Conservation (phyloP, 2,329 filamentous ascomycete genomes). For the Beauveria scarabaeidicola region DNA sequence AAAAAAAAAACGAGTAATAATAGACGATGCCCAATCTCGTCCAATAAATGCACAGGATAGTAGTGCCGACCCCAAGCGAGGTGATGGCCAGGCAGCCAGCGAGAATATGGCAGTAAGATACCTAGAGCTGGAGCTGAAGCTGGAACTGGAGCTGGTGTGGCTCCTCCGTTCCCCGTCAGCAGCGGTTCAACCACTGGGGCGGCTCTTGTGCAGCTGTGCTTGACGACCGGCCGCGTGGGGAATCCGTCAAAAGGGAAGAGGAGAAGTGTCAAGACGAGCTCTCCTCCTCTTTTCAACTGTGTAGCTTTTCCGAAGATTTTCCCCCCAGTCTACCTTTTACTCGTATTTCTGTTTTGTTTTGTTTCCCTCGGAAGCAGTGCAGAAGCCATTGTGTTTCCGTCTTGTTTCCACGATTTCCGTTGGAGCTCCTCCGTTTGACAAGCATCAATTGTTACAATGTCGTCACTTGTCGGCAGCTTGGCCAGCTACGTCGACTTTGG, state of each 20-base stretch:
- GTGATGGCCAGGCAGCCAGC: background rate
- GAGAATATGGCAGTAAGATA: too few relatives aligned
- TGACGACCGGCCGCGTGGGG: background rate
- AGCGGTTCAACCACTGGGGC: conserved; percentile 1
- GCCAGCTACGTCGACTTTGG: conserved; percentile 60
- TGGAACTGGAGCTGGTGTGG: background rate
- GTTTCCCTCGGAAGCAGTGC: background rate
- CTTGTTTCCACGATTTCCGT: background rate
- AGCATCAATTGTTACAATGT: conserved; percentile 24
- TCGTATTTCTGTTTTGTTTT: background rate
- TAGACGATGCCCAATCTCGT: background rate
- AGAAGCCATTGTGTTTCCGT: background rate
- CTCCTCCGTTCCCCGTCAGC: background rate
- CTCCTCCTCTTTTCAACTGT: background rate
- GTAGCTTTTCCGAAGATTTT: too few relatives aligned
- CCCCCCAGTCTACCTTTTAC: background rate
- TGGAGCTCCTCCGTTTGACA: background rate
- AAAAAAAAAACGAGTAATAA: background rate
- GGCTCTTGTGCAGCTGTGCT: background rate
- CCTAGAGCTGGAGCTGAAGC: background rate
- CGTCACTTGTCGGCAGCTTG: conserved; percentile 32
- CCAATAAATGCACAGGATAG: background rate
- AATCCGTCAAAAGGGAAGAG: background rate
- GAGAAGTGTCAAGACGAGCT: background rate
- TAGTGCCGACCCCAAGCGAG: conserved; percentile 3